These are phyloP conservation scores for Cadophora luteo-olivacea DNA, from an alignment of 2,329 filamentous ascomycete species.

Conservation along the genomic window DNA sequence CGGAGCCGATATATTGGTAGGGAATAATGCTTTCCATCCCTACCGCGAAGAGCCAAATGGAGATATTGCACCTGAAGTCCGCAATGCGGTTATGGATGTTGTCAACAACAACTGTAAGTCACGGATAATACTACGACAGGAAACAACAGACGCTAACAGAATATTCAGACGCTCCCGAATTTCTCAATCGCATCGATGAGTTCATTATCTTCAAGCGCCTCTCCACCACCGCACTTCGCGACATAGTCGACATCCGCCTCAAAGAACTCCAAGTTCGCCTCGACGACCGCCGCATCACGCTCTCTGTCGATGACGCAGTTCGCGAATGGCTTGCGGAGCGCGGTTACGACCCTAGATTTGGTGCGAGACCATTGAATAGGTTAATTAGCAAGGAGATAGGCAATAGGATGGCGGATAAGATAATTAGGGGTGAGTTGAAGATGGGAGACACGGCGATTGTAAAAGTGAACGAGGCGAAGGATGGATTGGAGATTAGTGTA, in stretches of 20 bases:
- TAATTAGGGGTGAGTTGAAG: constrained; percentile 84
- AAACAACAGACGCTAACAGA: background rate
- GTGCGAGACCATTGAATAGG: constrained; percentile 88
- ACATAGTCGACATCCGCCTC: constrained; percentile 93
- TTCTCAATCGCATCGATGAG: constrained; percentile 94
- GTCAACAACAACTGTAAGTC: constrained; percentile 64
- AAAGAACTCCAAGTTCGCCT: constrained; percentile 83
- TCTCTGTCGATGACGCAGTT: constrained; percentile 74
- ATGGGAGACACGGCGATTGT: constrained; percentile 77
- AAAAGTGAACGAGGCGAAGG: constrained; percentile 66
- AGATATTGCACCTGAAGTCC: constrained; percentile 75
- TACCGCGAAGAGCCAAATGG: constrained; percentile 68
- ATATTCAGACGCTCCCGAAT: constrained; percentile 76
- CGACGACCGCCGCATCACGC: constrained; percentile 81
- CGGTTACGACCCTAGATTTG: constrained; percentile 91
- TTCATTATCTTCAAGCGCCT: constrained; percentile 96
- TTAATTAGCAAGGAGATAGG: constrained; percentile 90
- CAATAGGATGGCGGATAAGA: constrained; percentile 87
- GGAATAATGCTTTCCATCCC: constrained; percentile 68
- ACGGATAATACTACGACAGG: background rate
- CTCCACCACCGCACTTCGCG: constrained; percentile 76
- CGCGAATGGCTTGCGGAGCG: constrained; percentile 87
- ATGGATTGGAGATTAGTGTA: constrained; percentile 52
- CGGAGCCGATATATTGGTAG: constrained; percentile 88
- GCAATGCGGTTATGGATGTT: constrained; percentile 85